Conservation (phyloP, 768 basidiomycete species). For the Agrocybe pediades region DNA sequence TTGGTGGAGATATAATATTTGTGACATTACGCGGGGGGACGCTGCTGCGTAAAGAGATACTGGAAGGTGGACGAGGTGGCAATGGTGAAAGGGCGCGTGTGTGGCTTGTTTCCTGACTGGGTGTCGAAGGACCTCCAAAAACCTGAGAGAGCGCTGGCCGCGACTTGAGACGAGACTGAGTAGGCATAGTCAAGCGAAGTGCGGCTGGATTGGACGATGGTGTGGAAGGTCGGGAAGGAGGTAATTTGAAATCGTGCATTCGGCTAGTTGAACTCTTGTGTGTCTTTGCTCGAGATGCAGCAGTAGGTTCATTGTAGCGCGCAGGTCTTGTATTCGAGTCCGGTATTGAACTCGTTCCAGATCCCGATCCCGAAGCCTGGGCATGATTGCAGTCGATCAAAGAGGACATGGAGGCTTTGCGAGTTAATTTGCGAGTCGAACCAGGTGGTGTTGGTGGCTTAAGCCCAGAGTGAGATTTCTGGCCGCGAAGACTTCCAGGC, state of each 20-base stretch:
- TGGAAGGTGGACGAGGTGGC: slow-evolving; percentile 62
- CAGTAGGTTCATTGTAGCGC: slow-evolving; percentile 79
- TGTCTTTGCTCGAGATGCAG: slow-evolving; percentile 77
- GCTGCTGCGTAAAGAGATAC: slow-evolving; percentile 40
- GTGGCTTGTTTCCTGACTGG: slow-evolving; percentile 34
- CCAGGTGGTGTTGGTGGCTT: slow-evolving; percentile 76
- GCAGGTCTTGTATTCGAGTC: slow-evolving; percentile 40
- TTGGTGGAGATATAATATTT: slow-evolving; percentile 35
- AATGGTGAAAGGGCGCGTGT: slow-evolving; percentile 60
- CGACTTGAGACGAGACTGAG: slow-evolving; percentile 71
- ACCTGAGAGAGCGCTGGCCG: slow-evolving; percentile 78
- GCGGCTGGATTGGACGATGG: slow-evolving; percentile 79
- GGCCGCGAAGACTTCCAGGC: slow-evolving; percentile 75
- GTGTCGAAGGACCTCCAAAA: slow-evolving; percentile 52
- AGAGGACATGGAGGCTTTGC: slow-evolving; percentile 81
- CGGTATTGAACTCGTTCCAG: slow-evolving; percentile 49
- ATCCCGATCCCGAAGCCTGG: slow-evolving; percentile 38
- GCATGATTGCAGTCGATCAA: slow-evolving; percentile 62
- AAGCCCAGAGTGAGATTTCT: slow-evolving; percentile 83
- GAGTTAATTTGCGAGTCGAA: slow-evolving; percentile 59
- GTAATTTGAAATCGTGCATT: slow-evolving; percentile 66
- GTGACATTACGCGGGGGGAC: slow-evolving; percentile 22
- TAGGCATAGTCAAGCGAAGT: slow-evolving; percentile 86
- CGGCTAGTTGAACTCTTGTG: slow-evolving; percentile 69
- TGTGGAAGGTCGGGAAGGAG: slow-evolving; percentile 79